A percentile compares a stretch with the other conserved stretches of the same genome.
Conservation (phyloP, 306 rosid species). For the Trifolium dubium region DNA sequence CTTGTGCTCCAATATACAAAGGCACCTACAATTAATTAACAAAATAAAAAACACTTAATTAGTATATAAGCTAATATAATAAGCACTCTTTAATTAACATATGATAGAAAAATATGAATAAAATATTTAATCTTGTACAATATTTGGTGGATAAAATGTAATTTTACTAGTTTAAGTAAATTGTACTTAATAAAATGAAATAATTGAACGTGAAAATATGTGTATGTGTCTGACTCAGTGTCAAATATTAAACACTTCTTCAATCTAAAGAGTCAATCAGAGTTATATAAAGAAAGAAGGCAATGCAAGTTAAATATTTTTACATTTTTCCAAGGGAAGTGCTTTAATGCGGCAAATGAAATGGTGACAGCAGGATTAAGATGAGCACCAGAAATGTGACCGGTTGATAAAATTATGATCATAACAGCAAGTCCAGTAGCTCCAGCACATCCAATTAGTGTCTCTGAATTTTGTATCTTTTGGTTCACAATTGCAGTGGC, state of each 20-base stretch:
- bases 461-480: conserved; percentile 63
- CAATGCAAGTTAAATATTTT: not conserved
- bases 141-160: no score
- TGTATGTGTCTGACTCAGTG: no score
- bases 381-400: conserved; percentile 93
- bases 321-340: conserved; percentile 87
- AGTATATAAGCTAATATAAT: not conserved
- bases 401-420: conserved; percentile 76
- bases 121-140: no score
- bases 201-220: no score
- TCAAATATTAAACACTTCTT: no score
- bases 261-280: no score
- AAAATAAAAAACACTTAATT: not conserved
- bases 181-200: no score
- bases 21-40: conserved; percentile 63
- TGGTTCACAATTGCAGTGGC: conserved; percentile 82
- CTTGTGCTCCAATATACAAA: conserved; percentile 74
- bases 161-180: no score
- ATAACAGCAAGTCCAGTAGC: conserved; percentile 80
- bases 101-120: no score
- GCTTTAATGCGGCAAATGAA: conserved; percentile 85
- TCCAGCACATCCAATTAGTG: conserved; percentile 72
- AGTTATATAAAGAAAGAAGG: not conserved
- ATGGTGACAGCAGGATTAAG: conserved; percentile 88
- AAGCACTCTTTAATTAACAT: not conserved